These are phyloP conservation scores for Fraxinus latifolia DNA, from an alignment of 305 asterid species.

Conservation along the genomic window DNA sequence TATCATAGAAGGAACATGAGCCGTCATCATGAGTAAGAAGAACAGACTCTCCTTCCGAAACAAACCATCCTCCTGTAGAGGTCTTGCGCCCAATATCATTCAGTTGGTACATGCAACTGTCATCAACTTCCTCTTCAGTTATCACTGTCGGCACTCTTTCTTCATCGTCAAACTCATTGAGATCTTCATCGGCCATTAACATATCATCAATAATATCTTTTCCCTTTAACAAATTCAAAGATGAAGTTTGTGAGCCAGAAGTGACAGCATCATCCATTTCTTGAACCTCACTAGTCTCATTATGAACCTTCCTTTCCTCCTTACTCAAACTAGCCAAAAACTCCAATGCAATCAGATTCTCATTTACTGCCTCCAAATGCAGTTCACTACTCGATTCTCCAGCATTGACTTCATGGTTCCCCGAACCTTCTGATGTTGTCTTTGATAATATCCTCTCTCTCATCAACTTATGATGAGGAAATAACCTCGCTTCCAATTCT, in stretches of 20 bases:
- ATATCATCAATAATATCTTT: slow-evolving; percentile 41
- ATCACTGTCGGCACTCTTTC: slow-evolving; percentile 44
- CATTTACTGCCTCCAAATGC: slow-evolving; percentile 40
- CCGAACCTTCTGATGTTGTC: slow-evolving; percentile 29
- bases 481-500: slow-evolving; percentile 69
- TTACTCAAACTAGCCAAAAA: slow-evolving; percentile 46
- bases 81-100: slow-evolving; percentile 66
- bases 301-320: slow-evolving; percentile 31
- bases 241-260: slow-evolving; percentile 28
- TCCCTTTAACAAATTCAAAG: slow-evolving; percentile 28
- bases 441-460: slow-evolving; percentile 60
- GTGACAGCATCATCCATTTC: slow-evolving; percentile 45
- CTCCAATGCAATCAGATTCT: slow-evolving; percentile 44
- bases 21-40: slow-evolving; percentile 89
- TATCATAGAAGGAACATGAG: slow-evolving; percentile 77
- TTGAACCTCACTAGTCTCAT: slow-evolving; percentile 46
- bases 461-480: slow-evolving; percentile 81
- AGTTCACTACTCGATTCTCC: slow-evolving; percentile 31
- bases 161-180: slow-evolving; percentile 63
- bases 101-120: slow-evolving; percentile 33
- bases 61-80: slow-evolving; percentile 95
- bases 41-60: slow-evolving; percentile 87
- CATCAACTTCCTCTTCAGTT: slow-evolving; percentile 57
- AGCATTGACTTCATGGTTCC: slow-evolving; percentile 7
- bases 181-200: slow-evolving; percentile 64